phyloP scores from a whole-genome alignment of 768 basidiomycete species.

The Hydnomerulius pinastri region DNA sequence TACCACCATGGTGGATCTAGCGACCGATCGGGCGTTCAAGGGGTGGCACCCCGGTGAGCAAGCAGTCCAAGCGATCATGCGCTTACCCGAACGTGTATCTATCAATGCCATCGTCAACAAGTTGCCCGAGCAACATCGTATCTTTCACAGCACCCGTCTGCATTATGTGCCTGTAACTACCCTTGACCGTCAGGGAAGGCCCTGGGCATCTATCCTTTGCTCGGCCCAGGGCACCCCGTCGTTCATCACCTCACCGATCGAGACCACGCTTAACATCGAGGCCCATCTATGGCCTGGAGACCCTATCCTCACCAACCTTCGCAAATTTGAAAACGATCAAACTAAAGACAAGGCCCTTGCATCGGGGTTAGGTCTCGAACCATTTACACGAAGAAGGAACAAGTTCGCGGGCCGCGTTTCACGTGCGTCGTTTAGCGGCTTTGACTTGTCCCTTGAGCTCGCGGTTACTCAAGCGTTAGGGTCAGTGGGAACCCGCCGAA shows the following conservation, averaged over 20 bases:
- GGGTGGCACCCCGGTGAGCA: constrained; percentile 47
- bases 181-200: constrained; percentile 31
- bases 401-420: constrained; percentile 57
- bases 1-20: constrained; percentile 7
- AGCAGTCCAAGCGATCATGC: constrained; percentile 26
- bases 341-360: constrained; percentile 38
- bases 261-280: constrained; percentile 21
- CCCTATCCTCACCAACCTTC: constrained; percentile 45
- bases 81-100: constrained; percentile 24
- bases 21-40: constrained; percentile 22
- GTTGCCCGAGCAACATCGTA: constrained; percentile 34
- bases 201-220: constrained; percentile 36
- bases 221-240: constrained; percentile 24
- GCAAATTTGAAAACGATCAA: constrained; percentile 3
- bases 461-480: constrained; percentile 59
- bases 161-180: constrained; percentile 35
- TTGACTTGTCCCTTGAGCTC: constrained; percentile 39
- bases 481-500: constrained; percentile 41
- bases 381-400: constrained; percentile 57
- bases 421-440: constrained; percentile 31
- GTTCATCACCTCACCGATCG: constrained; percentile 30
- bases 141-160: constrained; percentile 31
- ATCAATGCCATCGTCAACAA: constrained; percentile 23
- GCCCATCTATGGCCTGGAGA: constrained; percentile 47
- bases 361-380: constrained; percentile 63